Evolutionary conservation across 768 basidiomycete genomes (phyloP).

Genomic region (Paxillus ammoniavirescens): DNA sequence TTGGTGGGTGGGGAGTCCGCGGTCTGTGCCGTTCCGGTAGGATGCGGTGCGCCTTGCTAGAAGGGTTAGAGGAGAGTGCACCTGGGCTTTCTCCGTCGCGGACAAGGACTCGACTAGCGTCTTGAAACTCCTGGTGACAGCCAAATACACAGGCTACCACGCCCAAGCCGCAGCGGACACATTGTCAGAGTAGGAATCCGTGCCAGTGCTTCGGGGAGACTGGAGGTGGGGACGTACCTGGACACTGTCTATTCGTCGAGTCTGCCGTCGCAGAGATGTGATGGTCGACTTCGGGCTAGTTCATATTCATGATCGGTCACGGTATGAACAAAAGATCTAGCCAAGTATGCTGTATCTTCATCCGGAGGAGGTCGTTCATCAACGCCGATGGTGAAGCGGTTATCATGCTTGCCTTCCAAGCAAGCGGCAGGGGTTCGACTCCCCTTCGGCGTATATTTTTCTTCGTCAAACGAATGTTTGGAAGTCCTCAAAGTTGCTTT

Average conservation of each 20-base stretch:
- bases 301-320: too few relatives aligned
- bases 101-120: conserved; percentile 52
- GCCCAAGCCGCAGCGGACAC: background rate
- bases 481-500: too few relatives aligned
- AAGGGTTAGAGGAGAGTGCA: conserved; percentile 44
- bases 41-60: conserved; percentile 60
- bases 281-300: too few relatives aligned
- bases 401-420: conserved; percentile 92
- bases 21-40: conserved; percentile 81
- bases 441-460: conserved; percentile 51
- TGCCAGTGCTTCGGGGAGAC: too few relatives aligned
- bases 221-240: conserved; percentile 9
- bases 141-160: conserved; percentile 42
- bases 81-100: conserved; percentile 49
- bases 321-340: too few relatives aligned
- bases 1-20: conserved; percentile 68
- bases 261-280: conserved; percentile 3
- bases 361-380: background rate
- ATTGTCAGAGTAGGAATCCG: background rate
- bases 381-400: conserved; percentile 82
- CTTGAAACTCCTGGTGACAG: conserved; percentile 52
- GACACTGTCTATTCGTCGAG: conserved; percentile 17
- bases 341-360: too few relatives aligned
- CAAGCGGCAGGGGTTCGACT: conserved; percentile 77
- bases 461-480: background rate